These are phyloP conservation scores for Gossypium ekmanianum DNA, from an alignment of 345 rosid species.

Conservation along the genomic window DNA sequence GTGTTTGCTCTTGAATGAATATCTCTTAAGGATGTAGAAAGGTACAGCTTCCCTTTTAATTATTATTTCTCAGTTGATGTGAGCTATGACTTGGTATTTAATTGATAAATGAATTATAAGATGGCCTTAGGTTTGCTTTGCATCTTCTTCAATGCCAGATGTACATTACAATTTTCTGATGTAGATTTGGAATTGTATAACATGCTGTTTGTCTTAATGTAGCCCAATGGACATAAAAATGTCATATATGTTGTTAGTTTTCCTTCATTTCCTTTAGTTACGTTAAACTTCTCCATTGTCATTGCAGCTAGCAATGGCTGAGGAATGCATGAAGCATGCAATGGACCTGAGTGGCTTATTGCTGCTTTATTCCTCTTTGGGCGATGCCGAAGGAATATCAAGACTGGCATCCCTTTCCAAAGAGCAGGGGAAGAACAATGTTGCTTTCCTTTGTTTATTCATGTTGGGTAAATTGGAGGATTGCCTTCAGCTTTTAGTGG, in stretches of 20 bases:
- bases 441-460: slow-evolving; percentile 87
- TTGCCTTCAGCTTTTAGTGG: slow-evolving; percentile 87
- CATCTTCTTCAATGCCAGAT: background rate
- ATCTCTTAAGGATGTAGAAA: background rate
- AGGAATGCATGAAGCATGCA: slow-evolving; percentile 90
- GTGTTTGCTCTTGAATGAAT: slow-evolving; percentile 3
- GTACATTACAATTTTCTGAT: background rate
- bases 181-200: background rate
- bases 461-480: slow-evolving; percentile 95
- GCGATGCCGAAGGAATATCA: slow-evolving; percentile 89
- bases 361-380: slow-evolving; percentile 90
- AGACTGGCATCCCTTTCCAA: slow-evolving; percentile 80
- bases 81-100: background rate
- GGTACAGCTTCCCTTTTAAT: background rate
- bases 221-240: background rate
- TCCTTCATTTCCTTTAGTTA: background rate
- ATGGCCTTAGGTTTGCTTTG: background rate
- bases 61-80: background rate
- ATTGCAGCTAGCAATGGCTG: slow-evolving; percentile 95
- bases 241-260: background rate
- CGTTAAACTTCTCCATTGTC: slow-evolving; percentile 11
- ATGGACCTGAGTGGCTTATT: slow-evolving; percentile 95
- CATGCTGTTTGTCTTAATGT: background rate
- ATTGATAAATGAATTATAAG: background rate
- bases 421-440: slow-evolving; percentile 98